Percentiles rank a stretch among this genome's conserved stretches.
Evolutionary conservation across 208 protist genomes (phyloP).

Genomic region (Acanthamoeba rhysodes): DNA sequence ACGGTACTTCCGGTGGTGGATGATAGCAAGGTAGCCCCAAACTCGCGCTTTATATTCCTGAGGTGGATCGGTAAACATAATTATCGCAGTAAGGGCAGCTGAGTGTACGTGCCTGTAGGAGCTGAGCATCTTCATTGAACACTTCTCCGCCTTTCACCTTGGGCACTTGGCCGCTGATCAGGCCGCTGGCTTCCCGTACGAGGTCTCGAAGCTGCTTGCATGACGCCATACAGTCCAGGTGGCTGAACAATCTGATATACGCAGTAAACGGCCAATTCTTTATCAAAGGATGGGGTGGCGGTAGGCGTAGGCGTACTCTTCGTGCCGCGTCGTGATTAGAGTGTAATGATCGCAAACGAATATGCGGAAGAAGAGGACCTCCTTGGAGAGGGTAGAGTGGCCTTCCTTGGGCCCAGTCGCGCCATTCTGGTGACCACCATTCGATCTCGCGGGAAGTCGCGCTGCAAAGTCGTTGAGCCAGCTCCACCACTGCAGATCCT

Average conservation of each 20-base stretch:
- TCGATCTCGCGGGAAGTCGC: background rate
- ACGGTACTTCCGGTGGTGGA: conserved; percentile 13
- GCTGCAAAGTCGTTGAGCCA: conserved; percentile 22
- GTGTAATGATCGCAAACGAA: conserved; percentile 15
- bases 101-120: background rate
- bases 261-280: background rate
- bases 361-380: conserved; percentile 31
- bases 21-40: background rate
- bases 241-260: background rate
- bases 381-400: background rate
- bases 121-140: conserved; percentile 6
- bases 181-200: background rate
- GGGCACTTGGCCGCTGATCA: conserved; percentile 14
- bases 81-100: background rate
- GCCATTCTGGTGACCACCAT: background rate
- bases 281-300: background rate
- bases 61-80: background rate
- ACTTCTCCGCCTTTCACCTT: conserved; percentile 15
- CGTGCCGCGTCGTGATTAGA: background rate
- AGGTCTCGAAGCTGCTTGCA: background rate
- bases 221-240: background rate
- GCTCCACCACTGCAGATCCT: background rate
- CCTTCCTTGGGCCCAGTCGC: background rate
- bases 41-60: conserved; percentile 15
- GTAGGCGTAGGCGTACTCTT: background rate